Conservation (phyloP, 371 early-diverging fungal species). For the Entomophthora muscae region DNA sequence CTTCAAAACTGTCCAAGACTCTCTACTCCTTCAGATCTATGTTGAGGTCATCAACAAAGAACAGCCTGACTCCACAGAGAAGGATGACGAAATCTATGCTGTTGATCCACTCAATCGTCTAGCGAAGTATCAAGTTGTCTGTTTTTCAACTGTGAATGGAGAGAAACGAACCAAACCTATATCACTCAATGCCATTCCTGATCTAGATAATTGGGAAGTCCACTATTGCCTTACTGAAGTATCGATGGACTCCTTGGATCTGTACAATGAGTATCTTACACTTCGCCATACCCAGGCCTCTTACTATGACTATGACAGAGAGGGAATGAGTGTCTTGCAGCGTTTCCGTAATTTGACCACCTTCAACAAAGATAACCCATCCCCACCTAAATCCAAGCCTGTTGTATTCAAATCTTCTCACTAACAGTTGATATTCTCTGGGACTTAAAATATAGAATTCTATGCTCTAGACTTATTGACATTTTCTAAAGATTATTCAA, state of each 20-base stretch:
- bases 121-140: constrained; percentile 12
- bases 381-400: background rate
- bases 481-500: no score
- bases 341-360: background rate
- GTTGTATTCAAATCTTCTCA: background rate
- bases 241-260: background rate
- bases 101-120: constrained; percentile 13
- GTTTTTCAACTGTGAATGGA: constrained; percentile 15
- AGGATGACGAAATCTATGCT: background rate
- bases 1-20: constrained; percentile 16
- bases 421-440: no score
- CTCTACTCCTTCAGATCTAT: constrained; percentile 11
- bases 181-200: background rate
- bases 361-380: background rate
- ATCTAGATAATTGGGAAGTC: constrained; percentile 13
- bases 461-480: no score
- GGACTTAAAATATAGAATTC: no score
- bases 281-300: constrained; percentile 14
- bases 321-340: background rate
- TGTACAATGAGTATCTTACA: constrained; percentile 8
- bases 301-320: background rate
- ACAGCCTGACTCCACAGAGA: constrained; percentile 9
- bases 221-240: constrained; percentile 10
- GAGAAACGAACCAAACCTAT: constrained; percentile 9
- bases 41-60: constrained; percentile 25